Conservation (phyloP, 2,329 filamentous ascomycete species). For the Paraconiothyrium sp. region DNA sequence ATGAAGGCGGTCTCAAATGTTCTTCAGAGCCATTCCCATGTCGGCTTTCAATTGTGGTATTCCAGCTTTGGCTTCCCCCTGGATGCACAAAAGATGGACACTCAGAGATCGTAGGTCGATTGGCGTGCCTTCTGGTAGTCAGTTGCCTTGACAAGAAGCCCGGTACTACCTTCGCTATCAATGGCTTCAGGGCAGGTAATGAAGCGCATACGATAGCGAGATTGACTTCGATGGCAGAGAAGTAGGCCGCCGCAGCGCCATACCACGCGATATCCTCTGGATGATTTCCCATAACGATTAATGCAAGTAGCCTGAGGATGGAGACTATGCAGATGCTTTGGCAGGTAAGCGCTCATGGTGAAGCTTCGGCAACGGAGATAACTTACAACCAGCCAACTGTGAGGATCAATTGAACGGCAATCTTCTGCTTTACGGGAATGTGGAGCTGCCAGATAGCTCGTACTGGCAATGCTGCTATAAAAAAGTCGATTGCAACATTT, state of each 20-base stretch:
- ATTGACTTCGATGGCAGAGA: slow-evolving; percentile 44
- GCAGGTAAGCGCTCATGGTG: no score
- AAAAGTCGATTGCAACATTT: no score
- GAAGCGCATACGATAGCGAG: slow-evolving; percentile 46
- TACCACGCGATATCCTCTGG: slow-evolving; percentile 35
- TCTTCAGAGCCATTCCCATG: no score
- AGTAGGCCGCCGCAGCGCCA: slow-evolving; percentile 34
- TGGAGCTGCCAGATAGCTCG: no score
- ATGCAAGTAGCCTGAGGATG: background rate
- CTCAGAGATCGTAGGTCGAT: background rate
- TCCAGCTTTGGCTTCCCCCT: background rate
- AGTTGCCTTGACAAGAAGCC: slow-evolving; percentile 19
- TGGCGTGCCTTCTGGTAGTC: background rate
- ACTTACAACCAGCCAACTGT: no score
- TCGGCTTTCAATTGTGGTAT: background rate
- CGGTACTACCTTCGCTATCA: slow-evolving; percentile 35
- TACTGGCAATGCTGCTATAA: no score
- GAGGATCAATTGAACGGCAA: no score
- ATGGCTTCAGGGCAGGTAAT: slow-evolving; percentile 40
- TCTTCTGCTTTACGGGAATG: no score
- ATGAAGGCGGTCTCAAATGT: background rate
- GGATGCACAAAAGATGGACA: background rate
- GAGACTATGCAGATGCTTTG: no score
- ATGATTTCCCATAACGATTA: slow-evolving; percentile 24
- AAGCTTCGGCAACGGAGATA: no score